A percentile compares a stretch with the other conserved stretches of the same genome.
Conservation (phyloP, 306 rosid genomes). For the Malus domestica region DNA sequence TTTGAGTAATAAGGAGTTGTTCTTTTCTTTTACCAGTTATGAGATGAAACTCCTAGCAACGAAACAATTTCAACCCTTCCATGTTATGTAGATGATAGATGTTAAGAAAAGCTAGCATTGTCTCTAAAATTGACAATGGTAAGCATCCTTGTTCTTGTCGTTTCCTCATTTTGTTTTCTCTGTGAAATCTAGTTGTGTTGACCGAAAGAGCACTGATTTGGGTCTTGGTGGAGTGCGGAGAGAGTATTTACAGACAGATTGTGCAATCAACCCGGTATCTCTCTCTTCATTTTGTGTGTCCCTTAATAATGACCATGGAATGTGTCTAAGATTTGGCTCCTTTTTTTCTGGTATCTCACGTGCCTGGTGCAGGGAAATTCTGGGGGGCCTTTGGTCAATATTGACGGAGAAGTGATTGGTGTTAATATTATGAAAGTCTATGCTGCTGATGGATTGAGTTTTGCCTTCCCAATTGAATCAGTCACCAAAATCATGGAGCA, state of each 20-base stretch:
- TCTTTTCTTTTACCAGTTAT: background rate
- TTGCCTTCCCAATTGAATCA: slow-evolving; percentile 76
- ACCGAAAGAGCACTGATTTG: slow-evolving; percentile 89
- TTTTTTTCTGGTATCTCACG: background rate
- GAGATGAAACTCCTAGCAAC: background rate
- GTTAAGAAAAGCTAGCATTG: too few relatives aligned
- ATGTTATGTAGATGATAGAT: background rate
- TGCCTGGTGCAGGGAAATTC: slow-evolving; percentile 67
- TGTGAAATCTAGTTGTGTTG: slow-evolving; percentile 53
- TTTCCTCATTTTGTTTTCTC: background rate
- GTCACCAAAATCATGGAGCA: slow-evolving; percentile 64
- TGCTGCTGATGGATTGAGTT: slow-evolving; percentile 81
- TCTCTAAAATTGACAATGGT: background rate
- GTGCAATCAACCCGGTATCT: slow-evolving; percentile 62
- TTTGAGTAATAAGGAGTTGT: background rate
- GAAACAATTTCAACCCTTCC: background rate
- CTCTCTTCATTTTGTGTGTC: slow-evolving; percentile 8
- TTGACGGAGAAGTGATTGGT: slow-evolving; percentile 90
- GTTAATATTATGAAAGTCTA: slow-evolving; percentile 68
- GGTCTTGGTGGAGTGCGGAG: slow-evolving; percentile 70
- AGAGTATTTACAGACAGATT: slow-evolving; percentile 81
- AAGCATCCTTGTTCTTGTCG: background rate
- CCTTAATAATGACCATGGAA: too few relatives aligned
- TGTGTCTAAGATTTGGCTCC: background rate
- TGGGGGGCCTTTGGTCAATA: slow-evolving; percentile 87